Evolutionary conservation across 2,329 filamentous ascomycete genomes (phyloP).

Genomic region (Epichloe festucae): DNA sequence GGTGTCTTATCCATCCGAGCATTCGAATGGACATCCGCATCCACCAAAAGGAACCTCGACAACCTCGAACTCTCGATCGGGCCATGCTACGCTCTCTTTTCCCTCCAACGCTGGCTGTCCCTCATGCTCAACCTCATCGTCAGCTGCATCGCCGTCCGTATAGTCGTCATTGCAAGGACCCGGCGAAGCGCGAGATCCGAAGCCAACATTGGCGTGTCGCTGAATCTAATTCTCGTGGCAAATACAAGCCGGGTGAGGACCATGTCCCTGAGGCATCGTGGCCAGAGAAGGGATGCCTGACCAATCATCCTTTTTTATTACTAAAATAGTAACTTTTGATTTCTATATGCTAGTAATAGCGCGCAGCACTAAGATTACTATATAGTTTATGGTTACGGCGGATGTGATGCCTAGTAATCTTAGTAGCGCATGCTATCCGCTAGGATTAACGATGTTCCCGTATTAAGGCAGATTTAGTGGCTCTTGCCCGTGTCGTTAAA

Average conservation of each 20-base stretch:
- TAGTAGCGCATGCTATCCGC: too few species aligned
- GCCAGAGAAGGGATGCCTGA: conserved; percentile 9
- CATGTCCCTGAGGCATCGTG: conserved; percentile 6
- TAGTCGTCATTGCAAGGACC: conserved; percentile 13
- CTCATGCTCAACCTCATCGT: not conserved
- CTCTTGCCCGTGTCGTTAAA: too few species aligned
- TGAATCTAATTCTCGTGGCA: conserved; percentile 14
- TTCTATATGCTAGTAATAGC: too few species aligned
- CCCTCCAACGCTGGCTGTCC: not conserved
- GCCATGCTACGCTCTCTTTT: not conserved
- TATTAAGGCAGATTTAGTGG: too few species aligned
- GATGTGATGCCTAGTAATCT: too few species aligned
- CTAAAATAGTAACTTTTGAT: too few species aligned
- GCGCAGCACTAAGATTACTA: too few species aligned
- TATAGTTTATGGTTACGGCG: too few species aligned
- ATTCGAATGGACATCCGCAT: not conserved
- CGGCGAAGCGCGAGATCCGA: not conserved
- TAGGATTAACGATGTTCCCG: too few species aligned
- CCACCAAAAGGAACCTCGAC: not conserved
- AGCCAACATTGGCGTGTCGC: conserved; percentile 11
- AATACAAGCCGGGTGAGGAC: conserved; percentile 7
- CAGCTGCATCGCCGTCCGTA: conserved; percentile 13
- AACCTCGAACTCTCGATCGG: not conserved
- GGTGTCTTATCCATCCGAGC: conserved; percentile 3
- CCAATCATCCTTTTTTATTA: too few species aligned